phyloP scores from a whole-genome alignment of 257 asterid genomes.

The Plantago ovata region DNA sequence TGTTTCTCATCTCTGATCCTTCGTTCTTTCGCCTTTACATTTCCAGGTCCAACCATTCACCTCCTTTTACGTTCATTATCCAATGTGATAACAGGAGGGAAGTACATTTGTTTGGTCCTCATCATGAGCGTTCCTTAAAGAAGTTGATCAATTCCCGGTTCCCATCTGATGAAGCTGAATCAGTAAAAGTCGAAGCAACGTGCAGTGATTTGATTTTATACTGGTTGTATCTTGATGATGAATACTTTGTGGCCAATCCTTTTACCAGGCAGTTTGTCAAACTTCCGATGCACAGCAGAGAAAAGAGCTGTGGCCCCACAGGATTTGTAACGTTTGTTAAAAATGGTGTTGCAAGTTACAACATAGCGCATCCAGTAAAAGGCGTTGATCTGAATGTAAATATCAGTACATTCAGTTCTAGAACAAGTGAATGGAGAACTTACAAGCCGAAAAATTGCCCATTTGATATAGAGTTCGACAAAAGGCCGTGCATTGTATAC shows the following conservation, averaged over 20 bases:
- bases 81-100: conserved; percentile 10
- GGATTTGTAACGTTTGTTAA: conserved; percentile 18
- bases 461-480: conserved; percentile 13
- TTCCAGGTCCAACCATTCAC: conserved; percentile 2
- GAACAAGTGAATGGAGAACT: conserved; percentile 15
- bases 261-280: conserved; percentile 15
- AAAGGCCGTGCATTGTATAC: conserved; percentile 22
- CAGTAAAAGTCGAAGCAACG: conserved; percentile 21
- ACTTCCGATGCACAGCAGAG: conserved; percentile 12
- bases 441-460: background rate
- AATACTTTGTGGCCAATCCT: conserved; percentile 13
- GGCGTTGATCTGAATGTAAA: background rate
- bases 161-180: background rate
- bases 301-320: background rate
- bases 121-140: background rate
- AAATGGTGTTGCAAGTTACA: conserved; percentile 14
- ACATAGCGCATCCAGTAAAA: conserved; percentile 2
- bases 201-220: conserved; percentile 26
- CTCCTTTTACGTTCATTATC: conserved; percentile 28
- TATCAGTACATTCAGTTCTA: conserved; percentile 22
- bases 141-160: background rate
- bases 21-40: conserved; percentile 10
- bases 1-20: conserved; percentile 23
- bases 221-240: conserved; percentile 7
- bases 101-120: conserved; percentile 1